These are phyloP conservation scores for Saposhnikovia divaricata DNA, from an alignment of 129 eudicot genomes.

Conservation along the genomic window DNA sequence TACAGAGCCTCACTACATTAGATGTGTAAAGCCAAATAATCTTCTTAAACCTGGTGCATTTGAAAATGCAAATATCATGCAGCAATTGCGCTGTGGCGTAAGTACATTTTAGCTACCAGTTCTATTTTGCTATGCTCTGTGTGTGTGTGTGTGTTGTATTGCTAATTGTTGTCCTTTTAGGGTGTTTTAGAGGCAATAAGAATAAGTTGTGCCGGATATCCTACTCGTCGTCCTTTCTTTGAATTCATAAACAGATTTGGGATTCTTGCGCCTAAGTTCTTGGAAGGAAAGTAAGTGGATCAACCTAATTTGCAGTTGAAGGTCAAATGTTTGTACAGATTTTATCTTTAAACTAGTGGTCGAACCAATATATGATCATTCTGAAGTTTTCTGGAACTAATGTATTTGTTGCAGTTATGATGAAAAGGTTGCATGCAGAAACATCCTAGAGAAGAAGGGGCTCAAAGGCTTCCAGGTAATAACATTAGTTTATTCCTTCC, in stretches of 20 bases:
- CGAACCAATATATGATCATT: not conserved
- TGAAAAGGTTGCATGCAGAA: slow-evolving; percentile 72
- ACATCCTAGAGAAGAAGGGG: slow-evolving; percentile 82
- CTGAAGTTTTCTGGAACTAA: not conserved
- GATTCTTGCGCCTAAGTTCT: slow-evolving; percentile 75
- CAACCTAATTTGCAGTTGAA: slow-evolving; percentile 19
- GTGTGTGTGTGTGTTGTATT: not conserved
- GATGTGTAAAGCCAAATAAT: slow-evolving; percentile 98
- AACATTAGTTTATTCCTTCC: slow-evolving; percentile 3
- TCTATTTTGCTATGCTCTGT: not conserved
- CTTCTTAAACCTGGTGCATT: slow-evolving; percentile 80
- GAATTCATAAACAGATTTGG: slow-evolving; percentile 97
- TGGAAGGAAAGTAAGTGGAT: slow-evolving; percentile 60
- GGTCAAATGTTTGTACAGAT: not conserved
- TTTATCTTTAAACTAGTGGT: not conserved
- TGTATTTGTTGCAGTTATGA: slow-evolving; percentile 45
- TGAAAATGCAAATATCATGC: slow-evolving; percentile 87
- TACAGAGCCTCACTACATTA: slow-evolving; percentile 91
- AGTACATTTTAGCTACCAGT: slow-evolving; percentile 24
- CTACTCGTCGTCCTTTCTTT: slow-evolving; percentile 97
- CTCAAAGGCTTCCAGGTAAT: slow-evolving; percentile 91
- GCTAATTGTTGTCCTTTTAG: slow-evolving; percentile 36
- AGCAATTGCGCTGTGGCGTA: slow-evolving; percentile 98
- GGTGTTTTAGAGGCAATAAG: slow-evolving; percentile 99
- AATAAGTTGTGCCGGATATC: slow-evolving; percentile 97